Conservation (phyloP, 1,139 yeast species). For the Hansenula sp. region DNA sequence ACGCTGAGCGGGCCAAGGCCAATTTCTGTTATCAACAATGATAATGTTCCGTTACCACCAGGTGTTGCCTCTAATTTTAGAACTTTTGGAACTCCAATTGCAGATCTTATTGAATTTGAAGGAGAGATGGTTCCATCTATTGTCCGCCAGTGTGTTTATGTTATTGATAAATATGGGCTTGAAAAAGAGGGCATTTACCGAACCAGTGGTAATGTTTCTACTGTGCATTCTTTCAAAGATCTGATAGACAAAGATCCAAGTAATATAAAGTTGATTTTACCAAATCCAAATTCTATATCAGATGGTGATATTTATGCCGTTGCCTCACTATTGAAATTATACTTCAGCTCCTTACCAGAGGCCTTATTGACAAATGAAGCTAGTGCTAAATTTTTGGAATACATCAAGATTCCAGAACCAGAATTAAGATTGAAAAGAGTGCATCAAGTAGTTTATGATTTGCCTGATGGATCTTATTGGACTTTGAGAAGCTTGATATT, state of each 20-base stretch:
- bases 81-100: conserved; percentile 80
- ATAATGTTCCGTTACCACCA: conserved; percentile 30
- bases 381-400: conserved; percentile 59
- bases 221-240: conserved; percentile 68
- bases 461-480: conserved; percentile 95
- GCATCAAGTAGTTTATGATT: conserved; percentile 81
- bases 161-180: conserved; percentile 79
- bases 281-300: conserved; percentile 42
- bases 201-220: conserved; percentile 73
- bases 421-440: conserved; percentile 63
- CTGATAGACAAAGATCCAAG: conserved; percentile 78
- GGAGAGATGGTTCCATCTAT: conserved; percentile 92
- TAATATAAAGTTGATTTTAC: conserved; percentile 52
- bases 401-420: conserved; percentile 65
- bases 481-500: conserved; percentile 80
- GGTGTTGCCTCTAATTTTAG: conserved; percentile 40
- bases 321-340: conserved; percentile 67
- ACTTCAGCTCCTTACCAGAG: conserved; percentile 67
- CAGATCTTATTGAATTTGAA: conserved; percentile 70
- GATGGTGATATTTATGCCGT: conserved; percentile 74
- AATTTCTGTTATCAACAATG: conserved; percentile 24
- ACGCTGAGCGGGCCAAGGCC: conserved; percentile 42
- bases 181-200: conserved; percentile 89
- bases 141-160: conserved; percentile 83
- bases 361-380: conserved; percentile 60